Conservation (phyloP, 768 basidiomycete species). For the Lentinula boryana region DNA sequence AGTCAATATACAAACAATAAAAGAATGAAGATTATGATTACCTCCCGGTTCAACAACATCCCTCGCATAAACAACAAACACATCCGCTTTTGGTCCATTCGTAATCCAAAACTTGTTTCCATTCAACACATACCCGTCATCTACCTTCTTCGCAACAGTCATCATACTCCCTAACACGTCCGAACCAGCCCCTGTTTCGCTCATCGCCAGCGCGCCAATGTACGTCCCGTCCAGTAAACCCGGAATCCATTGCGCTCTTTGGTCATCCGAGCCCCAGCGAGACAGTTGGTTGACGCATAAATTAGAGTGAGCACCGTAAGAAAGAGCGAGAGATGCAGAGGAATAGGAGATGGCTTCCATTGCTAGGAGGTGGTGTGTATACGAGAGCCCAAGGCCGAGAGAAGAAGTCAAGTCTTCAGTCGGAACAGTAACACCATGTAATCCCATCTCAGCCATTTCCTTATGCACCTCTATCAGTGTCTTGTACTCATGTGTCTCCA, state of each 20-base stretch:
- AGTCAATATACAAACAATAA: not conserved
- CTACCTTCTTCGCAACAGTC: slow-evolving; percentile 69
- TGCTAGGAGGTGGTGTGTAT: slow-evolving; percentile 82
- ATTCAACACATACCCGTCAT: slow-evolving; percentile 72
- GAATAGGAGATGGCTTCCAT: slow-evolving; percentile 93
- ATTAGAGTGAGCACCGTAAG: slow-evolving; percentile 90
- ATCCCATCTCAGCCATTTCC: slow-evolving; percentile 88
- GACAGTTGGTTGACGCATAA: slow-evolving; percentile 84
- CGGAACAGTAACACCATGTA: slow-evolving; percentile 82
- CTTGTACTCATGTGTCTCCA: slow-evolving; percentile 31
- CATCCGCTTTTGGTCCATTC: slow-evolving; percentile 88
- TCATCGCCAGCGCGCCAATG: slow-evolving; percentile 92
- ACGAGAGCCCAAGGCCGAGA: slow-evolving; percentile 58
- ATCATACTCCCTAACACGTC: slow-evolving; percentile 91
- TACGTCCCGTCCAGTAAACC: slow-evolving; percentile 75
- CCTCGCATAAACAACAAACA: slow-evolving; percentile 90
- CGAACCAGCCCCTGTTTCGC: slow-evolving; percentile 85
- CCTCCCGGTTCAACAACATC: slow-evolving; percentile 26
- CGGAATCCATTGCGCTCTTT: slow-evolving; percentile 80
- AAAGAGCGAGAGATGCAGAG: slow-evolving; percentile 88
- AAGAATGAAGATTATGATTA: slow-evolving; percentile 36
- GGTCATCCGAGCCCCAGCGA: slow-evolving; percentile 75
- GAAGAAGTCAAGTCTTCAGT: slow-evolving; percentile 53
- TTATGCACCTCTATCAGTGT: slow-evolving; percentile 70
- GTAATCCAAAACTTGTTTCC: slow-evolving; percentile 98